Conservation (phyloP, 371 early-diverging fungal species). For the Mucor saturninus region DNA sequence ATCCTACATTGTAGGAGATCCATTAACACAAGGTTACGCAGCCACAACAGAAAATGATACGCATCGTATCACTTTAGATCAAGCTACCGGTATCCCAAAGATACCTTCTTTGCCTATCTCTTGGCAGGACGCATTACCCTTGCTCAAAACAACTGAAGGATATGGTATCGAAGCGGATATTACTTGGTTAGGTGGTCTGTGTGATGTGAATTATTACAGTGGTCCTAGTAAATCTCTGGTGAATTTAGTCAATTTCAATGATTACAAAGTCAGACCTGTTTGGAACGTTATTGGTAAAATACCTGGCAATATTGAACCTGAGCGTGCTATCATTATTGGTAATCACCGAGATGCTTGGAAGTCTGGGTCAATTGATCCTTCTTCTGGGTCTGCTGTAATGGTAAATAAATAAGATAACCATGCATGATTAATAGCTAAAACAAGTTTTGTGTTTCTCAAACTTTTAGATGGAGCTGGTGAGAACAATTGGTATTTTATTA, state of each 20-base stretch:
- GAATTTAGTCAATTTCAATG: constrained; percentile 57
- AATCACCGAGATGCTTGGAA: constrained; percentile 75
- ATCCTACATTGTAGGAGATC: constrained; percentile 61
- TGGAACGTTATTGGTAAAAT: constrained; percentile 71
- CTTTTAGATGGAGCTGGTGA: constrained; percentile 57
- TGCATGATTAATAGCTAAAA: too few species aligned
- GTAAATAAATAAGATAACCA: constrained; percentile 18
- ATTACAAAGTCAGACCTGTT: constrained; percentile 60
- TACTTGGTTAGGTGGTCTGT: constrained; percentile 46
- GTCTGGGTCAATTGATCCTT: constrained; percentile 66
- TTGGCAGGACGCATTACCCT: constrained; percentile 62
- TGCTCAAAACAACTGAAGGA: constrained; percentile 55
- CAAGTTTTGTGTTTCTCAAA: neutral
- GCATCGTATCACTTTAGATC: constrained; percentile 33
- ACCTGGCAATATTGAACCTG: constrained; percentile 59
- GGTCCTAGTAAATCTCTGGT: constrained; percentile 59
- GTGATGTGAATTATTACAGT: constrained; percentile 50
- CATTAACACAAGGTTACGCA: constrained; percentile 67
- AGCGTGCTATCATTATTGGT: constrained; percentile 61
- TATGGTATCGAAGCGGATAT: constrained; percentile 39
- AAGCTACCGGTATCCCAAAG: constrained; percentile 44
- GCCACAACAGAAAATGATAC: constrained; percentile 52
- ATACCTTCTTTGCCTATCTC: constrained; percentile 75
- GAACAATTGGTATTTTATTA: constrained; percentile 57
- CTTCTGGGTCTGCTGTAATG: constrained; percentile 66